Percentiles rank a stretch among this genome's conserved stretches.
Evolutionary conservation across 2,329 filamentous ascomycete genomes (phyloP).

Genomic region (Hypoxylon sp.): DNA sequence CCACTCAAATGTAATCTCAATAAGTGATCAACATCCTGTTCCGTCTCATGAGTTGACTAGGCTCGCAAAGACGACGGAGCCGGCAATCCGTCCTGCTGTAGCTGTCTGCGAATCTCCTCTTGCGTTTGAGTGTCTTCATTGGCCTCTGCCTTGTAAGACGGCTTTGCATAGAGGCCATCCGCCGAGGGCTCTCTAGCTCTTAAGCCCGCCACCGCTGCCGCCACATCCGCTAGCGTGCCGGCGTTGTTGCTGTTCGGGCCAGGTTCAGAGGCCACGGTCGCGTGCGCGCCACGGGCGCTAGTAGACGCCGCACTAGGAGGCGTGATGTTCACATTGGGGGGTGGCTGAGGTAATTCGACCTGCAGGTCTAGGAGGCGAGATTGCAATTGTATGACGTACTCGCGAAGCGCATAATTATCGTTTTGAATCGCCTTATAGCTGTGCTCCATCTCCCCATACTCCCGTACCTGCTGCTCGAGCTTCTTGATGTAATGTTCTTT

Average conservation of each 20-base stretch:
- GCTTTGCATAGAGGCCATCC: constrained; percentile 49
- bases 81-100: constrained; percentile 60
- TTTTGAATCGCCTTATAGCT: constrained; percentile 84
- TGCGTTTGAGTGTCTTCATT: constrained; percentile 61
- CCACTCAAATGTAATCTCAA: neutral
- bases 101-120: constrained; percentile 69
- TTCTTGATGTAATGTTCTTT: constrained; percentile 99
- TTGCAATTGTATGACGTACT: constrained; percentile 94
- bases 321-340: constrained; percentile 81
- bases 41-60: constrained; percentile 40
- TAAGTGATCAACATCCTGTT: constrained; percentile 5
- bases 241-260: constrained; percentile 46
- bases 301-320: constrained; percentile 55
- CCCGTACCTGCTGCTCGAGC: constrained; percentile 92
- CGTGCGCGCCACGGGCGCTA: constrained; percentile 48
- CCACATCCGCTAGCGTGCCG: constrained; percentile 56
- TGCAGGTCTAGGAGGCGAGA: constrained; percentile 86
- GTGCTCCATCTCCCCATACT: constrained; percentile 81
- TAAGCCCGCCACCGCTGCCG: constrained; percentile 54
- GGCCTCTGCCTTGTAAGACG: constrained; percentile 57
- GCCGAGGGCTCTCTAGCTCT: constrained; percentile 50
- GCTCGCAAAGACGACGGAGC: constrained; percentile 52
- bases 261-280: constrained; percentile 41
- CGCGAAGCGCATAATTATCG: constrained; percentile 91
- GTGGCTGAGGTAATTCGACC: constrained; percentile 87